Evolutionary conservation across 2,329 filamentous ascomycete genomes (phyloP).

Genomic region (Diaporthe australafricana): DNA sequence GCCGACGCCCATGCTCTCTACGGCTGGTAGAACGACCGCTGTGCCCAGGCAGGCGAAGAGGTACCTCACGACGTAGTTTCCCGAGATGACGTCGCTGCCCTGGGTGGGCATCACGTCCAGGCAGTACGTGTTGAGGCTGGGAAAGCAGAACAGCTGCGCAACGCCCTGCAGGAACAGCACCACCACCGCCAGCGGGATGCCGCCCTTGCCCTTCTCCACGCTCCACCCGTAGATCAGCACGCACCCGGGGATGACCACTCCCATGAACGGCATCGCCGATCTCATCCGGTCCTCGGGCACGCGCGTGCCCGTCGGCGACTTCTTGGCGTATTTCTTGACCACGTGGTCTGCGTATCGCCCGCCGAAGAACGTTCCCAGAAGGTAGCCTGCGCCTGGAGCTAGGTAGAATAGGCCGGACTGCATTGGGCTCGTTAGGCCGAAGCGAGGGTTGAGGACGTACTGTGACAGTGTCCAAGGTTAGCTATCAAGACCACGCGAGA

Average conservation of each 20-base stretch:
- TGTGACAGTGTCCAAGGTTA: not conserved
- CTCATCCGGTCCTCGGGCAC: slow-evolving; percentile 78
- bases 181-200: slow-evolving; percentile 67
- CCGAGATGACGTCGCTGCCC: slow-evolving; percentile 80
- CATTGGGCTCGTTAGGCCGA: slow-evolving; percentile 71
- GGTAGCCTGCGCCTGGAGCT: slow-evolving; percentile 75
- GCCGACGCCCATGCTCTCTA: slow-evolving; percentile 81
- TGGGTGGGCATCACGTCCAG: slow-evolving; percentile 82
- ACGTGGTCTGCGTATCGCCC: slow-evolving; percentile 75
- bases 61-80: slow-evolving; percentile 84
- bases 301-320: slow-evolving; percentile 65
- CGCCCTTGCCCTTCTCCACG: slow-evolving; percentile 52
- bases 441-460: slow-evolving; percentile 78
- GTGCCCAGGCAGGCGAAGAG: slow-evolving; percentile 78
- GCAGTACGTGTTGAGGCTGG: slow-evolving; percentile 79
- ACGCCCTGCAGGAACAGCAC: slow-evolving; percentile 78
- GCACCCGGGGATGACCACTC: slow-evolving; percentile 69
- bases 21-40: slow-evolving; percentile 78
- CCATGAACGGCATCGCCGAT: slow-evolving; percentile 69
- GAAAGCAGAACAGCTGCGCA: slow-evolving; percentile 76
- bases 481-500: not conserved
- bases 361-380: slow-evolving; percentile 74
- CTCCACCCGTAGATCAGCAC: slow-evolving; percentile 77
- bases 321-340: slow-evolving; percentile 71
- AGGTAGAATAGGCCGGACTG: slow-evolving; percentile 78